Conservation (phyloP, 805 yeast genomes). For the Blastobotrys robertii region DNA sequence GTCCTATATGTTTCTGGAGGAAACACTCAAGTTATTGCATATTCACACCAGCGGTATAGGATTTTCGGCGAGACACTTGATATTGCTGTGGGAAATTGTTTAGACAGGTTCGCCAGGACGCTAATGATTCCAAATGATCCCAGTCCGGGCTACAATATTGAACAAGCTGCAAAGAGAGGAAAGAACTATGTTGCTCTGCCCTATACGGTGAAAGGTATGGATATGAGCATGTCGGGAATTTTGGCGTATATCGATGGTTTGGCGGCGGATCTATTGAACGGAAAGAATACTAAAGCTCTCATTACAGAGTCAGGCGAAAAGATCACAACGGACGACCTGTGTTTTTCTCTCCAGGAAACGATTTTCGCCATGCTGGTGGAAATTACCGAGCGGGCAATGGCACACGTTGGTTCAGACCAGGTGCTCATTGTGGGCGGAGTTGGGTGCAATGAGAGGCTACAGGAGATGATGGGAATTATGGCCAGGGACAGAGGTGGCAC, state of each 20-base stretch:
- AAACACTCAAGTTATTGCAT: constrained; percentile 95
- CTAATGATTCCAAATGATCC: constrained; percentile 85
- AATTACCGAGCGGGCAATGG: constrained; percentile 97
- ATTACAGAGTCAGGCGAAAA: constrained; percentile 32
- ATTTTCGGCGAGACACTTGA: constrained; percentile 99
- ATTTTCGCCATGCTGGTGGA: constrained; percentile 94
- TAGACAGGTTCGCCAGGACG: constrained; percentile 92
- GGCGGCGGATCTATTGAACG: constrained; percentile 60
- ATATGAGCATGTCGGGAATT: constrained; percentile 91
- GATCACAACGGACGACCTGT: constrained; percentile 76
- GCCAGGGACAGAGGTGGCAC: constrained; percentile 79
- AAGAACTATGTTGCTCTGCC: constrained; percentile 61
- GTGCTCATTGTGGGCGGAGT: constrained; percentile 97
- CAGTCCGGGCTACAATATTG: constrained; percentile 95
- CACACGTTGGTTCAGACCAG: constrained; percentile 82
- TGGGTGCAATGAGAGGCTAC: constrained; percentile 88
- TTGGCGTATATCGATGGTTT: constrained; percentile 73
- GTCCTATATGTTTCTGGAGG: constrained; percentile 97
- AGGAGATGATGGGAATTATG: constrained; percentile 96
- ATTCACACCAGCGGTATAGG: constrained; percentile 84
- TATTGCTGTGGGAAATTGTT: constrained; percentile 94
- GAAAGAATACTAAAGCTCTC: constrained; percentile 20
- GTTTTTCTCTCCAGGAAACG: constrained; percentile 88
- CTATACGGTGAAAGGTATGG: constrained; percentile 98
- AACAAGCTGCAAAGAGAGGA: constrained; percentile 72